Evolutionary conservation across 2,329 filamentous ascomycete species (phyloP).

Genomic region (Fusarium tjaetaba): DNA sequence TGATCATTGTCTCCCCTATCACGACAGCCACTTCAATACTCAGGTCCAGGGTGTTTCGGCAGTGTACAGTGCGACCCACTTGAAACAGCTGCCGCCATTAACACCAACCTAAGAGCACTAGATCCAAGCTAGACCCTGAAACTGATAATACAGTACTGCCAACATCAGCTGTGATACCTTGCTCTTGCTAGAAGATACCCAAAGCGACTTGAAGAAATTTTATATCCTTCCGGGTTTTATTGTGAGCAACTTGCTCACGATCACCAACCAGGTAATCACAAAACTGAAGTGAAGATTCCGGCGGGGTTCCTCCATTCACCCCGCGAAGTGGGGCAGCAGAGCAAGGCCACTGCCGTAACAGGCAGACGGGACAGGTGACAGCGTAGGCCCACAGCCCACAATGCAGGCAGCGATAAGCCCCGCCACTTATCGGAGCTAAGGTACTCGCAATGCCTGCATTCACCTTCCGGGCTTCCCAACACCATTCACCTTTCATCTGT

Average conservation of each 20-base stretch:
- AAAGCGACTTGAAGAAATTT: background rate
- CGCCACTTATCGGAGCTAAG: slow-evolving; percentile 39
- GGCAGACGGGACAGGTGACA: slow-evolving; percentile 42
- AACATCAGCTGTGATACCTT: background rate
- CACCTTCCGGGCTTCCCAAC: slow-evolving; percentile 41
- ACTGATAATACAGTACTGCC: background rate
- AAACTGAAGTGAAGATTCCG: background rate
- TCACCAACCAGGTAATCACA: background rate
- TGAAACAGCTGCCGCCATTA: background rate
- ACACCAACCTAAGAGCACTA: background rate
- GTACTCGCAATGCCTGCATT: slow-evolving; percentile 12
- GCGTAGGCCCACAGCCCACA: slow-evolving; percentile 3
- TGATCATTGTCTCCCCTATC: background rate
- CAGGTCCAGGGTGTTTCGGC: slow-evolving; percentile 6
- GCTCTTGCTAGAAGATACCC: background rate
- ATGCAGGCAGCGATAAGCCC: slow-evolving; percentile 45
- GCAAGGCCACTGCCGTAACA: slow-evolving; percentile 44
- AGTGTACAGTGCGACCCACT: slow-evolving; percentile 31
- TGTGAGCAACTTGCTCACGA: background rate
- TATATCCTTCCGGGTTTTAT: background rate
- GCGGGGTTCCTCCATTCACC: slow-evolving; percentile 16
- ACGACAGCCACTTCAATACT: background rate
- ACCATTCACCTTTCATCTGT: slow-evolving; percentile 31
- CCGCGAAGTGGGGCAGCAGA: slow-evolving; percentile 45
- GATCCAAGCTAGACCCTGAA: slow-evolving; percentile 14